A percentile compares a stretch with the other conserved stretches of the same genome.
These are phyloP conservation scores for Mortierella sp. DNA, from an alignment of 371 early-diverging fungal species.

Conservation along the genomic window DNA sequence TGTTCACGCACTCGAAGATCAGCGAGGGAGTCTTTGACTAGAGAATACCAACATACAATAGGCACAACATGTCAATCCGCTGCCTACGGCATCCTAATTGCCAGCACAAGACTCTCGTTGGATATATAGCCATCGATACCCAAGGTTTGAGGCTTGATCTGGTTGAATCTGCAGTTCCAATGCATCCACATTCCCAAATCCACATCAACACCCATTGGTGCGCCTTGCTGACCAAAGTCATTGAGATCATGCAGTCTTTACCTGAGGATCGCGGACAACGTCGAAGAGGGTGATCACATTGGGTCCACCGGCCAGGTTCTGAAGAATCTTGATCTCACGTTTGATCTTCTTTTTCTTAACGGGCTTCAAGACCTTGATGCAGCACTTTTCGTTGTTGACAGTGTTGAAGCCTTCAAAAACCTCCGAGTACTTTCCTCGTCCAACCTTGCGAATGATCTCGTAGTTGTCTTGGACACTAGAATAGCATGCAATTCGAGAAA, in stretches of 20 bases:
- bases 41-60: neutral
- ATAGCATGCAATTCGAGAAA: neutral
- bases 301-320: slow-evolving; percentile 93
- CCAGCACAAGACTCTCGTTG: too few species aligned
- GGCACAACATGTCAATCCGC: too few species aligned
- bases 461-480: slow-evolving; percentile 93
- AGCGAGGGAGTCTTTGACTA: slow-evolving; percentile 95
- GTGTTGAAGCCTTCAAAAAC: slow-evolving; percentile 98
- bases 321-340: slow-evolving; percentile 98
- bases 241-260: slow-evolving; percentile 33
- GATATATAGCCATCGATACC: too few species aligned
- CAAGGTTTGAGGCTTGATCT: too few species aligned
- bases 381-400: slow-evolving; percentile 80
- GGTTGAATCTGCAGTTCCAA: too few species aligned
- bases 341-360: slow-evolving; percentile 99
- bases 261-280: slow-evolving; percentile 95
- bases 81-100: too few species aligned
- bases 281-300: slow-evolving; percentile 96
- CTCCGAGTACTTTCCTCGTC: slow-evolving; percentile 99
- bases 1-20: slow-evolving; percentile 96
- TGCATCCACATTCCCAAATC: neutral
- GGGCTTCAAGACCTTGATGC: slow-evolving; percentile 99
- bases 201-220: neutral
- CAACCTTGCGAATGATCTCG: slow-evolving; percentile 96
- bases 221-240: neutral